Evolutionary conservation across 805 yeast genomes (phyloP), one percentile per base, ranked within the genome.

Genomic region (Candida qinlingensis): DNA sequence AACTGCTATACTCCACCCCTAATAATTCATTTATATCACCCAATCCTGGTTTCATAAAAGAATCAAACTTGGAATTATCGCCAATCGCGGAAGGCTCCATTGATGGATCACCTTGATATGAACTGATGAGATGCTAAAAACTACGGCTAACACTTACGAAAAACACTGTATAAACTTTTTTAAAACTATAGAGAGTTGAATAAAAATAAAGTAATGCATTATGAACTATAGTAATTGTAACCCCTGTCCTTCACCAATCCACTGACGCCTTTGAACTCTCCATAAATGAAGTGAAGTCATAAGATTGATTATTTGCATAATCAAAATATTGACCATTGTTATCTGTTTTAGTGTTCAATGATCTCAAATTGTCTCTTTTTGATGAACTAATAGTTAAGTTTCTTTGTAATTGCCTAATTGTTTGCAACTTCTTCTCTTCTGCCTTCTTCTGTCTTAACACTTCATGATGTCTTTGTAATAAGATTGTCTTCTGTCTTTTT

Each of bases 61-160:
- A 54, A n/a, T 34, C 46, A 13, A 54, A 55, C 19, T 40, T 50
- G 8, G 63, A 59, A 29, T 44, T 61, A 4, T 60, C 64, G 0
- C 65, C 65, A 7, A 60, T 61, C 3, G 55, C 62, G 5, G 65
- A 61, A 44, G 59, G 56, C 1, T 58, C 62, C 10, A 48, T 48
- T 12, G 62, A 60, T 46, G 63, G 54, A 7, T 51, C 58, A 4
- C 55, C 58, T 19, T 19, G 19, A 19, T 19, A 19, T 19, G 19
- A 19, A 19, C 19, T 19, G 3, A 19, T 19, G 19, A 19, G 19
- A 19, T 19, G 19, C 27, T 54, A 40, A 45, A 7, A 13, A 5
- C 5, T 30, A 39, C 30, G 36, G 8, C 33, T n/a, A 27, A 36
- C 28, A 41, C 42, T 19, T 2, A 19, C 19, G 19, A 19, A 19